Evolutionary conservation across 2,329 filamentous ascomycete genomes (phyloP), one percentile per base, ranked within the genome.

Genomic region (Fusarium tricinctum): DNA sequence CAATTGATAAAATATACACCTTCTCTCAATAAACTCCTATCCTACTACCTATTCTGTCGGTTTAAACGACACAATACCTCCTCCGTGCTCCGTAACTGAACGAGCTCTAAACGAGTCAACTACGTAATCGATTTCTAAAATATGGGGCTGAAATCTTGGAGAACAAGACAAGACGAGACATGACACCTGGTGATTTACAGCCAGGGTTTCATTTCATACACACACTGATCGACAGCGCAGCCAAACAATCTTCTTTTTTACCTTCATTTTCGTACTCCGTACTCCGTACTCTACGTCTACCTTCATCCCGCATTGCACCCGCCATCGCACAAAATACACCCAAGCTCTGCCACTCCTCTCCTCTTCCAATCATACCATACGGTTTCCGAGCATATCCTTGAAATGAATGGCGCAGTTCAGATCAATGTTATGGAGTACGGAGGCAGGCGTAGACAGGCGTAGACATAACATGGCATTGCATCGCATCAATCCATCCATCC

Each of bases 251-350:
- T 35, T n/a, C 33, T 17, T n/a, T 35, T 35, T 9, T 33, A 15
- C 17, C 28, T 60, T 60, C 28, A 62, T 58, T 64, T 64, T 64
- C 59, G 61, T 64, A 59, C 20, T 28, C 26, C 23, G 23, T 26
- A 26, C 23, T 26, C 22, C 23, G 23, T 23, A 23, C 23, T 23
- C 23, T 23, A 23, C 23, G 22, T 23, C 28, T 12, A 17, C 28
- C 39, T 42, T 20, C 50, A 38, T n/a, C 42, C 52, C 58, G 38
- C 20, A 49, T 48, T 39, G 28, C 49, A 63, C 43, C 39, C 58
- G 39, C 45, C 39, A 52, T 28, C n/a, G 15, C 42, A 56, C 42
- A 14, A 43, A 30, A 22, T 30, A 22, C 22, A 26, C 57, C 15
- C 40, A 56, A 23, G 20, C 30, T 33, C 43, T 33, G 26, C 32